Conservation (phyloP, 345 rosid species). For the Eucalyptus tenuipes region DNA sequence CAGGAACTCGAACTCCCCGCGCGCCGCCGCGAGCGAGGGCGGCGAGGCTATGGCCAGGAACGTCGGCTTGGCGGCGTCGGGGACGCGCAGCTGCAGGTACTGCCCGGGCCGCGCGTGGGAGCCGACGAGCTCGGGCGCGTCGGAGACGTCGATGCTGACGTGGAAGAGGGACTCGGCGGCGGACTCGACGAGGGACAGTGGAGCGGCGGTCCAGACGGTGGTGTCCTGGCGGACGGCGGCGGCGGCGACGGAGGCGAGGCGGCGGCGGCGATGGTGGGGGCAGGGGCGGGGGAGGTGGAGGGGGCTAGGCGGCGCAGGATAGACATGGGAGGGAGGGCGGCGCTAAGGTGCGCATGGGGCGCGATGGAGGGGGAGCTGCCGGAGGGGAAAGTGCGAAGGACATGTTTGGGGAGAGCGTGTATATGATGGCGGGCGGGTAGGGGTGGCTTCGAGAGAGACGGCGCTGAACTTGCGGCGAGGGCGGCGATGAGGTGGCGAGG, state of each 20-base stretch:
- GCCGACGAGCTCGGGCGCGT: conserved; percentile 55
- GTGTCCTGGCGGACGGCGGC: conserved; percentile 72
- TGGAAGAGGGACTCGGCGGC: conserved; percentile 88
- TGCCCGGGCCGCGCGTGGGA: conserved; percentile 72
- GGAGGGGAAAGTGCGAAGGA: background rate
- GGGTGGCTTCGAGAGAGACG: background rate
- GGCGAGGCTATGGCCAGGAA: conserved; percentile 88
- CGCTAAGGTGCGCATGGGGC: conserved; percentile 25
- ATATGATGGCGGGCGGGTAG: background rate
- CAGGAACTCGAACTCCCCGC: conserved; percentile 68
- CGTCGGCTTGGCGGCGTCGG: conserved; percentile 50
- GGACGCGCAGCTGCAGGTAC: conserved; percentile 81
- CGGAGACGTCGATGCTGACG: conserved; percentile 61
- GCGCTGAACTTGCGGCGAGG: background rate
- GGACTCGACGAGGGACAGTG: conserved; percentile 40
- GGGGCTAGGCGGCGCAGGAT: conserved; percentile 42
- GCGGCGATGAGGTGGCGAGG: background rate
- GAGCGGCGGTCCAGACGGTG: conserved; percentile 58
- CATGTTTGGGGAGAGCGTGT: background rate
- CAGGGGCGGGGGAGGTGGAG: conserved; percentile 5
- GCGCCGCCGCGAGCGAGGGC: conserved; percentile 41
- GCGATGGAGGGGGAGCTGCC: background rate
- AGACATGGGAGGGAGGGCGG: conserved; percentile 49
- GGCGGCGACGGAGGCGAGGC: conserved; percentile 30
- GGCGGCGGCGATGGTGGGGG: conserved; percentile 19